A percentile compares a stretch with the other conserved stretches of the same genome.
These are phyloP conservation scores for Vitellaria paradoxa DNA, from an alignment of 179 eudicot genomes.

Conservation along the genomic window DNA sequence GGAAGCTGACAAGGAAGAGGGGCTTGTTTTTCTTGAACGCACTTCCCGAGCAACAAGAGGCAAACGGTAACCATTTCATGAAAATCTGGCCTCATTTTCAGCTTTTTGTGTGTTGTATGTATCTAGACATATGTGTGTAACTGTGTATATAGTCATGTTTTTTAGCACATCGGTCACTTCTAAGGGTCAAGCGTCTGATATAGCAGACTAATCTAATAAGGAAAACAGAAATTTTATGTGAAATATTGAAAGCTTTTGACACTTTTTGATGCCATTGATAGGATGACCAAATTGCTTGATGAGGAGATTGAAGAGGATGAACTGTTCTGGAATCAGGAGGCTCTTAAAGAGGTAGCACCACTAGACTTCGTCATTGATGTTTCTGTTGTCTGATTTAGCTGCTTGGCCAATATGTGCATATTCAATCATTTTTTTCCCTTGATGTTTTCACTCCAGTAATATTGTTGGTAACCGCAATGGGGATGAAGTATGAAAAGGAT, in stretches of 20 bases:
- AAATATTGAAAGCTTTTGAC: conserved; percentile 2
- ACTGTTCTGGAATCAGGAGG: conserved; percentile 96
- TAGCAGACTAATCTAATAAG: neutral
- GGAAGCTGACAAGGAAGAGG: conserved; percentile 50
- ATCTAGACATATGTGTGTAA: neutral
- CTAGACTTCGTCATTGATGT: neutral
- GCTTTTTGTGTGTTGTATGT: neutral
- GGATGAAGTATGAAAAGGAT: neutral
- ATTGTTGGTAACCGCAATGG: neutral
- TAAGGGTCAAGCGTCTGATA: no score
- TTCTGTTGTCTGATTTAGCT: neutral
- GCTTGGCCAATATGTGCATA: neutral
- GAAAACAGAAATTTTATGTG: neutral
- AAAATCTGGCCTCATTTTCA: neutral
- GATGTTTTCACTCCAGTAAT: neutral
- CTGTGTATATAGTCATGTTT: no score
- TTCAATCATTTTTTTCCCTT: neutral
- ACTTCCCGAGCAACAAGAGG: conserved; percentile 83
- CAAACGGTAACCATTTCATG: conserved; percentile 51
- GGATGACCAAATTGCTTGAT: conserved; percentile 91
- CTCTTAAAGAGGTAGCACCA: conserved; percentile 67
- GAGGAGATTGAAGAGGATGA: conserved; percentile 96
- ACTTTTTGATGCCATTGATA: conserved; percentile 22
- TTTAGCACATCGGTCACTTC: no score
- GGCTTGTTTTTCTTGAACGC: conserved; percentile 59